Evolutionary conservation across 73 alveolate genomes (phyloP).

Genomic region (Paramecium sexaurelia): DNA sequence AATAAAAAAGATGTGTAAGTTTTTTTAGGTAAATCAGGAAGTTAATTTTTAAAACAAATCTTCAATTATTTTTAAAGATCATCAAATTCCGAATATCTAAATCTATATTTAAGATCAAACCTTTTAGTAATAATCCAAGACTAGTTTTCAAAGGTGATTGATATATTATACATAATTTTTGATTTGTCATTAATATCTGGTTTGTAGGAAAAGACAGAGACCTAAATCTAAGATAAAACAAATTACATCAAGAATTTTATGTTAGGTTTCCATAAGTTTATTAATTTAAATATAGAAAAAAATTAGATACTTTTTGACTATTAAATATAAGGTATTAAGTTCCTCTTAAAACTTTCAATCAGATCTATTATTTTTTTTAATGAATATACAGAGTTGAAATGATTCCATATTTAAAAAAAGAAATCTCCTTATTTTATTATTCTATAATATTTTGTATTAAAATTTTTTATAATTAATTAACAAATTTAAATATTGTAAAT

Average conservation of each 20-base stretch:
- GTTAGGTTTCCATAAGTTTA: background rate
- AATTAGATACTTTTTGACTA: background rate
- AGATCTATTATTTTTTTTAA: no score
- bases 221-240: background rate
- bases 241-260: background rate
- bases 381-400: no score
- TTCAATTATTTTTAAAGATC: slow-evolving; percentile 41
- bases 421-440: background rate
- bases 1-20: slow-evolving; percentile 51
- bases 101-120: background rate
- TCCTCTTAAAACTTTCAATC: no score
- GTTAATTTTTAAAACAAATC: slow-evolving; percentile 5
- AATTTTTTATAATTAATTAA: background rate
- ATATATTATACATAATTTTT: background rate
- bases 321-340: background rate
- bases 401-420: no score
- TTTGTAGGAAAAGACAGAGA: background rate
- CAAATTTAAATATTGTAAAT: background rate
- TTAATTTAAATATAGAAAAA: background rate
- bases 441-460: background rate
- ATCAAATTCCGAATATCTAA: slow-evolving; percentile 2
- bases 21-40: slow-evolving; percentile 52
- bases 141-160: background rate
- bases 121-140: slow-evolving; percentile 8
- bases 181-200: background rate